Evolutionary conservation across 257 asterid genomes (phyloP).

Genomic region (Leonotis leonurus): DNA sequence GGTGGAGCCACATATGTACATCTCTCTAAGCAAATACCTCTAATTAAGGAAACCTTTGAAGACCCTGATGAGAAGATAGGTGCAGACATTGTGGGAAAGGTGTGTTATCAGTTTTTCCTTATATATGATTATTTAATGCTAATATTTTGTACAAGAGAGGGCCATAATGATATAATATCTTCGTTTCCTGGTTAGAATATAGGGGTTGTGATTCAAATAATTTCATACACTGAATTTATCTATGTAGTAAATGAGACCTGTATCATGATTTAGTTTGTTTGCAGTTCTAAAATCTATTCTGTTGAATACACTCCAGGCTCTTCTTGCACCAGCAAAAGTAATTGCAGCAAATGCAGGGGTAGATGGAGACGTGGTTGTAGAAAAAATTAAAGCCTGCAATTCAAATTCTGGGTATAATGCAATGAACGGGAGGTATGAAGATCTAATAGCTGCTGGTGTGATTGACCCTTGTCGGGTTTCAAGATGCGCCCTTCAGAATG

Average conservation of each 20-base stretch:
- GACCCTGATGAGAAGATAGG: conserved; percentile 85
- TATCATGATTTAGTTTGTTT: neutral
- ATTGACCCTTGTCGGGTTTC: conserved; percentile 76
- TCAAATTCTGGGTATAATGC: conserved; percentile 70
- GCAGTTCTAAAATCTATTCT: neutral
- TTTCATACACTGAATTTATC: neutral
- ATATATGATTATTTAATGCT: neutral
- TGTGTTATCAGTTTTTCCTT: conserved; percentile 22
- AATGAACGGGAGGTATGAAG: conserved; percentile 68
- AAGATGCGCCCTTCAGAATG: conserved; percentile 80
- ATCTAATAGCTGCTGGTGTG: conserved; percentile 76
- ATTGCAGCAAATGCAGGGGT: conserved; percentile 89
- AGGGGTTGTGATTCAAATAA: neutral
- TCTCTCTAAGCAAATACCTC: conserved; percentile 67
- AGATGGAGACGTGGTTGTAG: conserved; percentile 73
- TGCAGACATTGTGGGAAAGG: conserved; percentile 79
- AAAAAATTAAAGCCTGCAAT: conserved; percentile 43
- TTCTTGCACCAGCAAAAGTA: conserved; percentile 77
- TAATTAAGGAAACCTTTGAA: conserved; percentile 41
- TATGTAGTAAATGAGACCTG: neutral
- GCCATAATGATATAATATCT: neutral
- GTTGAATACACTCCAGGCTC: conserved; percentile 60
- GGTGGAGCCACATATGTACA: conserved; percentile 91
- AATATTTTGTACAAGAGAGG: neutral
- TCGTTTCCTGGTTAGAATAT: neutral